Evolutionary conservation across 2,329 filamentous ascomycete genomes (phyloP).

Genomic region (Biscogniauxia sp.): DNA sequence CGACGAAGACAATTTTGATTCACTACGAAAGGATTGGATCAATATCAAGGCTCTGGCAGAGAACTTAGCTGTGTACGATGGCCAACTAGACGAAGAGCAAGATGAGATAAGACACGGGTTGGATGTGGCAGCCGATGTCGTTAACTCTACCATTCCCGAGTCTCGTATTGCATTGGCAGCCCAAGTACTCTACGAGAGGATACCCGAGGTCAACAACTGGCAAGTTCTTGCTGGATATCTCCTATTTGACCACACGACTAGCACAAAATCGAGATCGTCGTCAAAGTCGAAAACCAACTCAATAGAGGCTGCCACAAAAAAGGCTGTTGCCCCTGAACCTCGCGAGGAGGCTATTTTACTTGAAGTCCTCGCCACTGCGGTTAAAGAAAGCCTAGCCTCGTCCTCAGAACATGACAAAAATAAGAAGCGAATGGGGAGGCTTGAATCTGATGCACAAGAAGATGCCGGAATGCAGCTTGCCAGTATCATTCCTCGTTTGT

Average conservation of each 20-base stretch:
- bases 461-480: slow-evolving; percentile 76
- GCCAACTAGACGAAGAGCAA: slow-evolving; percentile 60
- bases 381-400: slow-evolving; percentile 70
- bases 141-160: slow-evolving; percentile 66
- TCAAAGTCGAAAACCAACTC: slow-evolving; percentile 52
- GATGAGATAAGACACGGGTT: slow-evolving; percentile 44
- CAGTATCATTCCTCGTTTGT: slow-evolving; percentile 73
- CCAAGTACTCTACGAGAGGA: slow-evolving; percentile 78
- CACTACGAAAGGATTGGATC: slow-evolving; percentile 80
- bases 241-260: slow-evolving; percentile 82
- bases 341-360: slow-evolving; percentile 82
- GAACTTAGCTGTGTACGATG: slow-evolving; percentile 77
- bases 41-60: slow-evolving; percentile 89
- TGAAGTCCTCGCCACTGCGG: slow-evolving; percentile 80
- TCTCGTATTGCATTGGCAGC: slow-evolving; percentile 84
- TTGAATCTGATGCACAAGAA: slow-evolving; percentile 71
- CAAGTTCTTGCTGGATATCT: slow-evolving; percentile 86
- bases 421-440: slow-evolving; percentile 56
- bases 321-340: slow-evolving; percentile 68
- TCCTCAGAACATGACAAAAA: slow-evolving; percentile 62
- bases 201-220: slow-evolving; percentile 82
- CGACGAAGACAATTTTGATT: slow-evolving; percentile 73
- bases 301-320: slow-evolving; percentile 63
- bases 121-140: slow-evolving; percentile 51
- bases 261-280: slow-evolving; percentile 51